Base-by-base conservation (phyloP, 1,139 yeast genomes). In the Geotrichum carabidarum region DNA sequence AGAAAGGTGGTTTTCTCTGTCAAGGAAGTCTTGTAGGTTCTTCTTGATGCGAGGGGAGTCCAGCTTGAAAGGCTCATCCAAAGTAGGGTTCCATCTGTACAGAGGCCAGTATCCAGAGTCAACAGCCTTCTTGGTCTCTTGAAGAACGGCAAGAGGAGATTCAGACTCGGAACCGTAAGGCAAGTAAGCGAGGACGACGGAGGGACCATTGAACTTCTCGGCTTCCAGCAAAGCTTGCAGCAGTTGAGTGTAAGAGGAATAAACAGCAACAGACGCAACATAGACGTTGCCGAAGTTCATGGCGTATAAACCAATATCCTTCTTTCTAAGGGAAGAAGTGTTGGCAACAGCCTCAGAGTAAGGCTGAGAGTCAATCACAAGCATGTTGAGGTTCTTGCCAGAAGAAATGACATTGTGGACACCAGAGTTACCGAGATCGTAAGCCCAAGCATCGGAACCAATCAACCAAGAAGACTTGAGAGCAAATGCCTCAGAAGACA, bases 21-120 rank as follows among this genome's bases (percentile, higher is more conserved):
- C 96, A 69, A 91, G 77, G 73, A 91, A 91, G 45, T 81, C 83
- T 65, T 84, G 80, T 59, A 91, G 77, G 63, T 86, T 89, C 63
- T 84, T 81, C 68, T 84, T 83, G 67, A 91, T 81, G 58, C 84
- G 83, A 27, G 93, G 83, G 8, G 97, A 90, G 69, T 91, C 97
- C 57, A 91, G 78, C 63, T 81, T 82, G 77, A 91, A 90, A 37
- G 77, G 71, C 35, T 83, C 81, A 17, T 74, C 71, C 18, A 71
- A 70, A 42, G 71, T 74, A 55, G 97, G 96, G 64, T 88, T 79
- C 72, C 79, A 91, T 69, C 97, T 79, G 74, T 91, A 91, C 60
- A 91, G 78, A 50, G 99, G 99, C 96, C 97, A 90, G 74, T 85
- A 85, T 15, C 99, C 99, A 47, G 91, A 77, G 65, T 89, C 97